phyloP scores from a whole-genome alignment of 2,329 filamentous ascomycete genomes.

The Thelonectria blattea region DNA sequence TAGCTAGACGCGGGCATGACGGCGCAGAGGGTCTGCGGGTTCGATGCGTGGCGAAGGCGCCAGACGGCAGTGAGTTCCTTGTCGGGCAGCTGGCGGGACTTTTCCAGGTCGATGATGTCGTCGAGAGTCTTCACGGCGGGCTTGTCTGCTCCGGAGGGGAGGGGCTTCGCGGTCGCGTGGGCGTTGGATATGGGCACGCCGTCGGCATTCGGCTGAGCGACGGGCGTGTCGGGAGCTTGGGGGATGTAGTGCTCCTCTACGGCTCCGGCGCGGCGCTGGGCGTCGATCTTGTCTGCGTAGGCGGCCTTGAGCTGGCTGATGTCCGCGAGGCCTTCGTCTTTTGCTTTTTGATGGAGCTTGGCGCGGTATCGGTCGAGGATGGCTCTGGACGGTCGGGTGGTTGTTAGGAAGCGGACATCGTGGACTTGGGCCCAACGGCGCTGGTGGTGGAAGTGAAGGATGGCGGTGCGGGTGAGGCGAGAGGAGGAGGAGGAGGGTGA shows the following conservation, averaged over 20 bases:
- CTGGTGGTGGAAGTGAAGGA: slow-evolving; percentile 65
- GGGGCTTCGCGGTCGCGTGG: slow-evolving; percentile 20
- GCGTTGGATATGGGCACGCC: slow-evolving; percentile 16
- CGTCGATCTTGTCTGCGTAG: slow-evolving; percentile 83
- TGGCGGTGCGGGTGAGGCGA: slow-evolving; percentile 41
- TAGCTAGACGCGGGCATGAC: slow-evolving; percentile 79
- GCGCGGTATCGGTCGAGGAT: slow-evolving; percentile 85
- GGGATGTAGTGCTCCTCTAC: slow-evolving; percentile 51
- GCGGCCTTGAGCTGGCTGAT: slow-evolving; percentile 79
- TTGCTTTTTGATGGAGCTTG: slow-evolving; percentile 84
- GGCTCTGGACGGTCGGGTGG: slow-evolving; percentile 70
- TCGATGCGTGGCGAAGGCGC: slow-evolving; percentile 82
- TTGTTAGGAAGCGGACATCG: slow-evolving; percentile 88
- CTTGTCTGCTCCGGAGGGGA: slow-evolving; percentile 32
- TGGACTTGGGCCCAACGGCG: slow-evolving; percentile 90
- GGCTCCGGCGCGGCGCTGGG: slow-evolving; percentile 71
- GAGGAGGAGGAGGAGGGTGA: slow-evolving; percentile 41
- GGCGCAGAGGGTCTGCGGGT: slow-evolving; percentile 81
- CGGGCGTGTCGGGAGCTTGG: slow-evolving; percentile 45
- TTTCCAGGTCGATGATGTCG: slow-evolving; percentile 76
- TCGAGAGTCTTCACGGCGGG: slow-evolving; percentile 54
- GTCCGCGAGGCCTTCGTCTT: slow-evolving; percentile 71
- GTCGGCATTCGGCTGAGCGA: slow-evolving; percentile 43
- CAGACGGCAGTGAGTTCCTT: slow-evolving; percentile 89
- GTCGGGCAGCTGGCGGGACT: slow-evolving; percentile 72